Evolutionary conservation across 257 asterid species (phyloP).

Genomic region (Ehretia macrophylla): DNA sequence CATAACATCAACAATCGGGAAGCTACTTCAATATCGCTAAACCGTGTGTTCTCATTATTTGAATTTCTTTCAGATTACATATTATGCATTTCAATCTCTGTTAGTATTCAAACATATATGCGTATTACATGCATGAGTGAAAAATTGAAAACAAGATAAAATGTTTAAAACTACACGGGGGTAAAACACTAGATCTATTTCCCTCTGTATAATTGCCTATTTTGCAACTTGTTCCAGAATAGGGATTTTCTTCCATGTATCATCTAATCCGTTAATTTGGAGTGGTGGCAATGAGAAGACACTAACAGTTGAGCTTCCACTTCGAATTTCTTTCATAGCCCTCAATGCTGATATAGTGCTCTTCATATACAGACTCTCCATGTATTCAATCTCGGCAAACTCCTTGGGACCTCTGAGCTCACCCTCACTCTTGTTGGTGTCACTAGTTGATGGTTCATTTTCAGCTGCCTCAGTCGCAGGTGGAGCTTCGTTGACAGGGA

Average conservation of each 20-base stretch:
- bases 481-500: conserved; percentile 35
- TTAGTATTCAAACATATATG: no score
- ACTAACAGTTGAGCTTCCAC: conserved; percentile 87
- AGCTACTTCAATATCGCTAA: no score
- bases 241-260: conserved; percentile 64
- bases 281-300: conserved; percentile 88
- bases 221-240: conserved; percentile 73
- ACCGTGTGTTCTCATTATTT: no score
- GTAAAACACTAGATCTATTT: no score
- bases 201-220: conserved; percentile 7
- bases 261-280: conserved; percentile 63
- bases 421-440: conserved; percentile 5
- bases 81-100: no score
- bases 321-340: conserved; percentile 70
- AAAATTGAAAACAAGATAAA: no score
- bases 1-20: no score
- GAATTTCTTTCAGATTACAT: no score
- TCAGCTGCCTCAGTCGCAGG: no score
- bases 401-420: conserved; percentile 45
- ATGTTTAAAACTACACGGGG: no score
- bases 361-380: conserved; percentile 81
- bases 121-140: no score
- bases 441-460: conserved; percentile 35
- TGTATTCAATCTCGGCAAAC: conserved; percentile 63
- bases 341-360: conserved; percentile 77